Evolutionary conservation across 305 asterid genomes (phyloP).

Genomic region (Fraxinus ornus): DNA sequence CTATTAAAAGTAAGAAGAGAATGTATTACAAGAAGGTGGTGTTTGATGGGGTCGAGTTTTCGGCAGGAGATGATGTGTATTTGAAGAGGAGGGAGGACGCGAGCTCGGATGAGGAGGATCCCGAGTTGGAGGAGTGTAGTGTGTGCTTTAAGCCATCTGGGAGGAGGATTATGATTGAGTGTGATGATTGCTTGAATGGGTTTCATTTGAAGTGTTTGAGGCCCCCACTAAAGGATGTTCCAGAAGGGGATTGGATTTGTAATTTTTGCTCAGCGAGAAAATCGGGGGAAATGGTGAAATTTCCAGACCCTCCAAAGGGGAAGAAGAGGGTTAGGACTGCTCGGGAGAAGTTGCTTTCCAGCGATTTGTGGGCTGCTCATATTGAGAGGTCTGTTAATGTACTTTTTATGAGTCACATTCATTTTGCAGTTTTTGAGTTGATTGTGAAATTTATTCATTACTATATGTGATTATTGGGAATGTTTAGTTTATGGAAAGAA

Average conservation of each 20-base stretch:
- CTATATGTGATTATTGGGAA: constrained; percentile 17
- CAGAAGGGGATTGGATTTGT: constrained; percentile 94
- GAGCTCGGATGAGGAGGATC: constrained; percentile 67
- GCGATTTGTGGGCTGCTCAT: constrained; percentile 88
- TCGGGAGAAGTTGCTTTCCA: constrained; percentile 79
- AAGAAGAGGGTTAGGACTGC: constrained; percentile 77
- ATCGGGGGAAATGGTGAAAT: constrained; percentile 44
- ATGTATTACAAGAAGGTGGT: constrained; percentile 66
- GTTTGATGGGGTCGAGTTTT: constrained; percentile 70
- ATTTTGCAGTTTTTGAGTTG: not conserved
- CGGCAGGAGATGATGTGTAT: constrained; percentile 73
- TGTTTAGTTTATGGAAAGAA: constrained; percentile 84
- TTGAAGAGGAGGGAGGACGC: constrained; percentile 74
- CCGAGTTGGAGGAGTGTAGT: constrained; percentile 79
- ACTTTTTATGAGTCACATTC: not conserved
- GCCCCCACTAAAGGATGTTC: constrained; percentile 78
- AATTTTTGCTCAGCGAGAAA: constrained; percentile 62
- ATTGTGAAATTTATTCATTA: not conserved
- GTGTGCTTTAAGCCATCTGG: constrained; percentile 78
- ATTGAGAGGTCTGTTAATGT: constrained; percentile 61
- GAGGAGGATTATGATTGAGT: constrained; percentile 68
- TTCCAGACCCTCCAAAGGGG: constrained; percentile 64
- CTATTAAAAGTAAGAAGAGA: constrained; percentile 36
- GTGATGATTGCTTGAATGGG: constrained; percentile 94
- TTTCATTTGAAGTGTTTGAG: constrained; percentile 82